Base-by-base conservation (phyloP, 306 rosid species). In the Acacia confusa region DNA sequence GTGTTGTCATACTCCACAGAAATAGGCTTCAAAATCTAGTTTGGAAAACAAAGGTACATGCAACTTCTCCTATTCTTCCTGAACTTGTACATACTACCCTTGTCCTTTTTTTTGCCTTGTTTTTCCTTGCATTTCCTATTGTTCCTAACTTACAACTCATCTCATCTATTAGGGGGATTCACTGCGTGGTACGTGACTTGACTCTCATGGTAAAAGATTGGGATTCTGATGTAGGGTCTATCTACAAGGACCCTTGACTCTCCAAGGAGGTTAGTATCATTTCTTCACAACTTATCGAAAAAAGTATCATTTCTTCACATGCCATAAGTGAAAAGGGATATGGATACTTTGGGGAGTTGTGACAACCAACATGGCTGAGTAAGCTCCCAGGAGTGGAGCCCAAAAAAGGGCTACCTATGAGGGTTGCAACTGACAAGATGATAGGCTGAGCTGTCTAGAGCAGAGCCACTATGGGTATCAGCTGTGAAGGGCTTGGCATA, bases 51-150 rank as follows among this genome's bases (percentile, higher is more conserved):
- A 65, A 40, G 68, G 40, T 17, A 40, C 22, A 25, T 79, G 77
- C 81, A 76, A 82, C 17, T 47, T 74, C 63, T 61, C 67, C 66
- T 38, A 41, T 30, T 68, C 66, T 74, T 74, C 82, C 48, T 34
- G 63, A 53, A 13, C 53, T 55, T 28, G 28, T 28, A 65, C 25
- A 20, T 40, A 44, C 76, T 36, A 38, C 75, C 73, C 70, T 30
- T 6, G 17, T 50, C 48, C 43, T 52, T 76, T 25, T 12, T 63
- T 63, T 2, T 9, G 0, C 3, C 52, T 64, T 64, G 64, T 41
- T 25, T 71, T 36, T 61, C 19, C 3, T 24, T 17, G 17, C 15
- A 19, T 61, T 43, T 43, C 64, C 48, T 47, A 64, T 57, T 70
- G 17, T 44, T 11, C 57, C 4, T 34, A 70, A 70, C 34, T 27